Percentiles rank a stretch among this genome's conserved stretches.
These are phyloP conservation scores for Saxophila tyrrhenica DNA, from an alignment of 495 filamentous ascomycete genomes.

Conservation along the genomic window DNA sequence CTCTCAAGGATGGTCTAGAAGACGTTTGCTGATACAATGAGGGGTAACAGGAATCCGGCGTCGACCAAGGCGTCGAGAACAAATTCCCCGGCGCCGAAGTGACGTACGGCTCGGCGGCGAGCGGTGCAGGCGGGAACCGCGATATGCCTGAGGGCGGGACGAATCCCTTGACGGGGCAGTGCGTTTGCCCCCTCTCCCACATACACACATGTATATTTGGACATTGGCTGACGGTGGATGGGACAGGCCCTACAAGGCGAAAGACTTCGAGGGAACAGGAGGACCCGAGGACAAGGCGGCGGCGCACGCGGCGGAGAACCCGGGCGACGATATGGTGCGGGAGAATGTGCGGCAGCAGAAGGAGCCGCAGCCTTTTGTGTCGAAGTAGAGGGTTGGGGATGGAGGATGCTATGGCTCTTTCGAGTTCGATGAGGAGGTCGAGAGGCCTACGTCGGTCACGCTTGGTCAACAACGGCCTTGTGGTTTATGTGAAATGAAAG, in stretches of 20 bases:
- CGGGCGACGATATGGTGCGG: slow-evolving; percentile 36
- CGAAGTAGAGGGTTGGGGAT: not conserved
- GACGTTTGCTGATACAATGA: not conserved
- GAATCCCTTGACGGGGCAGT: slow-evolving; percentile 36
- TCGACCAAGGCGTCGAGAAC: slow-evolving; percentile 36
- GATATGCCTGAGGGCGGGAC: slow-evolving; percentile 42
- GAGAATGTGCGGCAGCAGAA: slow-evolving; percentile 29
- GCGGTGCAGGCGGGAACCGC: slow-evolving; percentile 40
- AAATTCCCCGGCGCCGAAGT: slow-evolving; percentile 37
- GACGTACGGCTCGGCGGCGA: slow-evolving; percentile 37
- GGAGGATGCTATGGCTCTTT: too few relatives aligned
- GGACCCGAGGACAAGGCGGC: slow-evolving; percentile 42
- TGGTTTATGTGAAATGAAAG: too few relatives aligned
- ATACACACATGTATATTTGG: too few relatives aligned
- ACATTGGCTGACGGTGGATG: not conserved
- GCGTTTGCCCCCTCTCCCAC: slow-evolving; percentile 44
- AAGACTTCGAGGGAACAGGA: slow-evolving; percentile 40
- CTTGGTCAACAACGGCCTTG: too few relatives aligned
- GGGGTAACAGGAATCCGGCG: slow-evolving; percentile 43
- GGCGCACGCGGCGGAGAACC: slow-evolving; percentile 27
- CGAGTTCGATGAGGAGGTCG: too few relatives aligned
- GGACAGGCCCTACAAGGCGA: slow-evolving; percentile 56
- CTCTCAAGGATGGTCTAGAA: not conserved
- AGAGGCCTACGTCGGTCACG: too few relatives aligned
- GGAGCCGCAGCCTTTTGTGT: not conserved